Base-by-base conservation (phyloP, 2,329 filamentous ascomycete species). In the Pezicula neosporulosa region DNA sequence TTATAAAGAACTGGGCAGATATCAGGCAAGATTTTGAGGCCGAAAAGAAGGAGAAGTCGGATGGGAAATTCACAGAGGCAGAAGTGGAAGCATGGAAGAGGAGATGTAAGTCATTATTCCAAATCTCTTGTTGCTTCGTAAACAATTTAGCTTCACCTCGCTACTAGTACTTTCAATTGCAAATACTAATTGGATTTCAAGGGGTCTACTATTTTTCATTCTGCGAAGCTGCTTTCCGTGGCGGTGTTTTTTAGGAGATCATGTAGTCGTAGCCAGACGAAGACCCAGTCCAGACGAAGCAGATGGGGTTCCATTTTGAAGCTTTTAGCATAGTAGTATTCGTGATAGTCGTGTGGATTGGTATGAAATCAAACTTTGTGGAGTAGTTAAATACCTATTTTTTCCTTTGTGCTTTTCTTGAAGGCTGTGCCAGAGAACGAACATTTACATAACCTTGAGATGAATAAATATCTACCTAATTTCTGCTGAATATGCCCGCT, bases 211-310 rank as follows among this genome's bases (percentile, higher is more conserved):
- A 56, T 35, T 54, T 56, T 16, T 46, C 48, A 15, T 49, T 47
- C 42, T 54, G 43, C 18, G 49, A 56, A 37, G 52, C 49, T 19
- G 54, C 33, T 2, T 54, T 56, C 59, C 70, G 78, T 51, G 84
- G 81, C 3, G 87, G 87, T 68, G 85, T 83, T 2, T 83, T 2
- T 64, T 89, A 16, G 85, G 85, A 1, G 85, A 89, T 66, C 81
- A 84, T 2, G 86, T 88, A 44, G 79, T 90, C 55, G 87, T 83
- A 0, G 80, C 87, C 3, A 81, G 78, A 37, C 3, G 35, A 37
- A 37, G 35, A 37, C 35, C 35, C 35, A 37, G 35, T 16, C 3
- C 13, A 3, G 35, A 37, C 3, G 35, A 37, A 37, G 35, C 35
- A 37, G 35, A 37, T 37, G 35, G 35, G 16, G 16, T 37, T 6